Conservation (phyloP, 108 stramenopile species). For the Nannochloropsis salina region DNA sequence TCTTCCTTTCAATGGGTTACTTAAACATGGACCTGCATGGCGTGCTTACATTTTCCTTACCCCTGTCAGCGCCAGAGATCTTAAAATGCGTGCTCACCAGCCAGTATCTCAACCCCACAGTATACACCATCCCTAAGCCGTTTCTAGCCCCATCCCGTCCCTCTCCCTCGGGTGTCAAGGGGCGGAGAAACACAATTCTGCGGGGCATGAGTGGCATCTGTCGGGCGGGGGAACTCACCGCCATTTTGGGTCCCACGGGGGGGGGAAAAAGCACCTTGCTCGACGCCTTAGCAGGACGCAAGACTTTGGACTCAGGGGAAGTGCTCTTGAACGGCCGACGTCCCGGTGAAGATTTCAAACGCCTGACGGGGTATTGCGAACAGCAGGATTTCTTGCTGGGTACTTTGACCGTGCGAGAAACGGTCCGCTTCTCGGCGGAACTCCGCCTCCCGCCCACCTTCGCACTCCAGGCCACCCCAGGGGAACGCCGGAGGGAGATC, state of each 20-base stretch:
- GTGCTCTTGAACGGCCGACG: background rate
- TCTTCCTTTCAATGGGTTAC: too few species aligned
- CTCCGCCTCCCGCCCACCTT: background rate
- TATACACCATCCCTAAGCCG: background rate
- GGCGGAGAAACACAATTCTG: conserved; percentile 21
- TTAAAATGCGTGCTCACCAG: background rate
- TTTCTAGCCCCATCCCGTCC: background rate
- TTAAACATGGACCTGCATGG: too few species aligned
- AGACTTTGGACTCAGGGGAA: conserved; percentile 17
- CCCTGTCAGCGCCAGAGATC: too few species aligned
- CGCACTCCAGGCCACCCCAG: background rate
- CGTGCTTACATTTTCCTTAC: too few species aligned
- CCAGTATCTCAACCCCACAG: background rate
- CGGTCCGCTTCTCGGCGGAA: background rate
- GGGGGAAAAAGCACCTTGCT: conserved; percentile 33
- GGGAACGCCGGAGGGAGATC: background rate
- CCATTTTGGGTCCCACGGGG: conserved; percentile 30
- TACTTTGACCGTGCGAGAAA: background rate
- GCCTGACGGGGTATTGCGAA: background rate
- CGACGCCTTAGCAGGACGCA: conserved; percentile 27
- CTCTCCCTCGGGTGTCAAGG: background rate
- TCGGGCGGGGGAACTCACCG: conserved; percentile 28
- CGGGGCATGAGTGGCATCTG: conserved; percentile 25
- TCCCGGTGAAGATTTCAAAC: background rate
- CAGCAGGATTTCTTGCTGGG: conserved; percentile 1